These are phyloP conservation scores for Fusarium algeriense DNA, from an alignment of 2,329 filamentous ascomycete species.

Conservation along the genomic window DNA sequence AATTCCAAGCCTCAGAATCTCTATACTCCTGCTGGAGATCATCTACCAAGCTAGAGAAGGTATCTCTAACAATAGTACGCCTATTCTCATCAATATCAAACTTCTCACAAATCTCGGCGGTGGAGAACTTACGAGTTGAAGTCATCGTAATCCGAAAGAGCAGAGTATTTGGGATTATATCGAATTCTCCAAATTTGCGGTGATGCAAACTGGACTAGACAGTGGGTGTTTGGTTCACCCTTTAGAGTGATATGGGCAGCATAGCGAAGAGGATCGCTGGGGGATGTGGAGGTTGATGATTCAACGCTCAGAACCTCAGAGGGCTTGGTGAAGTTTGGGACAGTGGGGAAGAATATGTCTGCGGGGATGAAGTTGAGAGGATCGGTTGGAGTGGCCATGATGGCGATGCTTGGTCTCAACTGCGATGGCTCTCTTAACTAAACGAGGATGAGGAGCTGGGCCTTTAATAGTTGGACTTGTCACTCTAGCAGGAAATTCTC, in stretches of 20 bases:
- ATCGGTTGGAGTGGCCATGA: neutral
- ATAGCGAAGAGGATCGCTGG: neutral
- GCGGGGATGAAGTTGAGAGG: constrained; percentile 9
- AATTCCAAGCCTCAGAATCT: constrained; percentile 5
- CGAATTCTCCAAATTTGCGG: constrained; percentile 7
- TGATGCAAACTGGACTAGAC: neutral
- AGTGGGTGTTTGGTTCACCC: neutral
- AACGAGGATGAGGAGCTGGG: neutral
- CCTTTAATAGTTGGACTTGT: neutral
- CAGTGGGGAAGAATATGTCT: neutral
- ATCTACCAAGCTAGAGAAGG: neutral
- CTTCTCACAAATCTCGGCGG: too few relatives aligned
- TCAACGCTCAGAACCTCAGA: neutral
- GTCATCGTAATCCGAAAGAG: neutral
- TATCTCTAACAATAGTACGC: constrained; percentile 6
- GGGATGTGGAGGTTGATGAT: neutral
- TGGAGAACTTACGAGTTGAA: neutral
- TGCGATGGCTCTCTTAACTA: neutral
- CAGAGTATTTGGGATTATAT: neutral
- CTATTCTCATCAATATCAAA: neutral
- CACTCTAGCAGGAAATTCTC: neutral
- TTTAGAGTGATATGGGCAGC: neutral
- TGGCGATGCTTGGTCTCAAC: neutral
- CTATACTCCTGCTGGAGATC: neutral
- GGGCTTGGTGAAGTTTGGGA: neutral